Evolutionary conservation across 2,329 filamentous ascomycete species (phyloP), one percentile per base, ranked within the genome.

Genomic region (Didymella arachidicola): DNA sequence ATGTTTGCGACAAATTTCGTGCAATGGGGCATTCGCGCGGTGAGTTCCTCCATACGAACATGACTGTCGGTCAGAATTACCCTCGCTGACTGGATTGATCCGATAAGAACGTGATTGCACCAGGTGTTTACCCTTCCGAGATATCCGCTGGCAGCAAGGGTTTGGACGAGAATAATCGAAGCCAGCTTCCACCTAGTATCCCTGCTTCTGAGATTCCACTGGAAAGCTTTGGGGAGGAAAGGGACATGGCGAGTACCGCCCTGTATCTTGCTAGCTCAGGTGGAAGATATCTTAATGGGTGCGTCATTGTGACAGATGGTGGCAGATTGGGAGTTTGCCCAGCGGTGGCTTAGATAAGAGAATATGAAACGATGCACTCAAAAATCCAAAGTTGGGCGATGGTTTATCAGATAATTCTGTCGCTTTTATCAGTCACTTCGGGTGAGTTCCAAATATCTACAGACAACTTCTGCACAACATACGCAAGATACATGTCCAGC

Each of bases 21-120:
- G 36, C 36, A 39, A 39, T 39, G 36, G 36, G 36, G 36, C 36
- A 39, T 39, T 39, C 36, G 36, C n/a, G 36, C 36, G 36, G 36
- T 39, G n/a, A 39, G 36, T 39, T 39, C 14, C 7, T 18, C 8
- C 36, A 5, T 16, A 39, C 36, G n/a, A 16, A 6, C 36, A 39
- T 39, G 29, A 6, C 29, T 30, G 6, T 30, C 6, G 11, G 29
- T 30, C 29, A 6, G 29, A 30, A 30, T 11, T 30, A 11, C 11
- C 11, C 29, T 30, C 11, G 11, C 29, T 30, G 29, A 30, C 29
- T 11, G 29, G 6, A 6, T 39, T 39, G 8, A 39, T 39, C n/a
- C n/a, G 36, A 39, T 6, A 10, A 39, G 36, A 39, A 39, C 12
- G 36, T 39, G 12, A 39, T 39, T 18, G 36, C 36, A 39, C 36